These are phyloP conservation scores for Curvularia hawaiiensis DNA, from an alignment of 2,329 filamentous ascomycete species.

Conservation along the genomic window DNA sequence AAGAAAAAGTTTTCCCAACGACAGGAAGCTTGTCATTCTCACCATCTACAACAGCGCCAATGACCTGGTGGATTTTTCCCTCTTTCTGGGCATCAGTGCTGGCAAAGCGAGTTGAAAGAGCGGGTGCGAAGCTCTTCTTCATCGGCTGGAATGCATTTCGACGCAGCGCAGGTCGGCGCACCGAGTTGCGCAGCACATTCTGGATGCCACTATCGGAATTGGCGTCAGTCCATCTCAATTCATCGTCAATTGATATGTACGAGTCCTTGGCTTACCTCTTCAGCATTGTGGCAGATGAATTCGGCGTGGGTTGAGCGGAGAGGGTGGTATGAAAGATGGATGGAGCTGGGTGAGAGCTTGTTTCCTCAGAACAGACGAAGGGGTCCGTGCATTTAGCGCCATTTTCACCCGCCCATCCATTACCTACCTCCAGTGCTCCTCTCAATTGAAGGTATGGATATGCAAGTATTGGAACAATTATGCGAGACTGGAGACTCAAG, in stretches of 20 bases:
- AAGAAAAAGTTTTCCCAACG: conserved; percentile 52
- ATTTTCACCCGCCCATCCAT: too few relatives aligned
- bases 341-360: conserved; percentile 21
- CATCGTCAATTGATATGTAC: conserved; percentile 47
- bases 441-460: background rate
- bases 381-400: too few relatives aligned
- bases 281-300: too few relatives aligned
- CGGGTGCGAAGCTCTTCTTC: conserved; percentile 63
- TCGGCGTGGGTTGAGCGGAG: conserved; percentile 34
- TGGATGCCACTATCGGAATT: conserved; percentile 65
- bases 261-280: conserved; percentile 59
- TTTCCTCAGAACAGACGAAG: too few relatives aligned
- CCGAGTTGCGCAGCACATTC: conserved; percentile 66
- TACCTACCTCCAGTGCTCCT: background rate
- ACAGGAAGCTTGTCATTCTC: conserved; percentile 27
- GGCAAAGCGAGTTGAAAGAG: conserved; percentile 66
- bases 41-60: conserved; percentile 98
- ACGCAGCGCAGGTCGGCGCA: conserved; percentile 59
- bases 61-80: conserved; percentile 80
- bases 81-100: conserved; percentile 61
- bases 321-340: conserved; percentile 32
- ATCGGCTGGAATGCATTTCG: conserved; percentile 59
- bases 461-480: background rate
- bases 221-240: conserved; percentile 32
- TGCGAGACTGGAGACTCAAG: background rate